phyloP scores from a whole-genome alignment of 805 yeast species.

The Candida tibetensis region DNA sequence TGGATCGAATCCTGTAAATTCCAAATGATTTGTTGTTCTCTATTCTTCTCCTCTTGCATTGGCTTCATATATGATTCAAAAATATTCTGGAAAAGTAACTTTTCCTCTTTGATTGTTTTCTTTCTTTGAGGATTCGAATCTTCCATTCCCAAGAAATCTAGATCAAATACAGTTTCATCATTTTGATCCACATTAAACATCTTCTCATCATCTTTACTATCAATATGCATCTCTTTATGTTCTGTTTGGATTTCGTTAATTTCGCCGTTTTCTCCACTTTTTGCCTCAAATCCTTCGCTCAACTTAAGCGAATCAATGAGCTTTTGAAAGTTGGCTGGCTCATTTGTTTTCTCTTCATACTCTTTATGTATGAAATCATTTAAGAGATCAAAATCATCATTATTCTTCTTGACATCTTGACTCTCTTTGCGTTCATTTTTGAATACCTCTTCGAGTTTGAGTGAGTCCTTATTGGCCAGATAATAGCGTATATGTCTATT shows the following conservation, averaged over 20 bases:
- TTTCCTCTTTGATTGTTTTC: slow-evolving; percentile 20
- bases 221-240: neutral
- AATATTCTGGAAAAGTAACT: slow-evolving; percentile 21
- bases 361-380: slow-evolving; percentile 11
- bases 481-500: neutral
- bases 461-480: neutral
- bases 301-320: neutral
- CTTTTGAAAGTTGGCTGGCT: slow-evolving; percentile 2
- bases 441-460: neutral
- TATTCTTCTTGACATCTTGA: slow-evolving; percentile 1
- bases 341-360: slow-evolving; percentile 3
- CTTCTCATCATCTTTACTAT: slow-evolving; percentile 7
- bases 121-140: neutral
- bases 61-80: slow-evolving; percentile 24
- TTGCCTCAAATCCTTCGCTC: slow-evolving; percentile 3
- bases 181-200: slow-evolving; percentile 12
- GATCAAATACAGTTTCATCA: slow-evolving; percentile 14
- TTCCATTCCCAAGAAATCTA: slow-evolving; percentile 10
- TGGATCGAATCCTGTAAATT: slow-evolving; percentile 10
- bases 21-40: slow-evolving; percentile 7
- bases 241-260: slow-evolving; percentile 1
- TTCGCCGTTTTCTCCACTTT: neutral
- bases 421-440: neutral
- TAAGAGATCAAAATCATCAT: slow-evolving; percentile 10
- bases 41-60: slow-evolving; percentile 4